phyloP scores from a whole-genome alignment of 768 basidiomycete genomes.

The Pisolithus microcarpus region DNA sequence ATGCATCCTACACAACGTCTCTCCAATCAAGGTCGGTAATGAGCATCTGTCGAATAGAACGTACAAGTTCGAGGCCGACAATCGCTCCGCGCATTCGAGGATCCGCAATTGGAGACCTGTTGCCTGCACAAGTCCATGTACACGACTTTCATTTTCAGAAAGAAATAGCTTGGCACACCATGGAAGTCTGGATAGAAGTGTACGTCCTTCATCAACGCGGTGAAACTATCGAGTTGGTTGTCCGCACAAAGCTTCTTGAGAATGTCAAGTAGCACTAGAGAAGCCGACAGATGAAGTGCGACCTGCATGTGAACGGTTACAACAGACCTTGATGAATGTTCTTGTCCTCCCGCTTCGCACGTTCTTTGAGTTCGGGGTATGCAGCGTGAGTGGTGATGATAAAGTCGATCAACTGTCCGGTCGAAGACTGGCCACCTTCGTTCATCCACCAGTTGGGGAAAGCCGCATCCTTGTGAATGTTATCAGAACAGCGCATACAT shows the following conservation, averaged over 20 bases:
- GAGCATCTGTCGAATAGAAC: conserved; percentile 7
- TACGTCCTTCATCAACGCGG: conserved; percentile 82
- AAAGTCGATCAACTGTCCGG: conserved; percentile 92
- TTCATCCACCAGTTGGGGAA: conserved; percentile 99
- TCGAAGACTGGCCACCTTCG: conserved; percentile 97
- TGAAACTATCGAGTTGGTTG: conserved; percentile 49
- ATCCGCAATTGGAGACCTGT: conserved; percentile 94
- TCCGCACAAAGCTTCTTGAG: conserved; percentile 62
- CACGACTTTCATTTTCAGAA: neutral
- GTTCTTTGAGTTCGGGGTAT: conserved; percentile 58
- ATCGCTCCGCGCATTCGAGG: conserved; percentile 92
- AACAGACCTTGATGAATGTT: conserved; percentile 51
- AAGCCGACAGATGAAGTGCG: neutral
- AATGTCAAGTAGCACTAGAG: conserved; percentile 61
- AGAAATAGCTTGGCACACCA: conserved; percentile 37
- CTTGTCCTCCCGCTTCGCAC: conserved; percentile 51
- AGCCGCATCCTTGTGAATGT: conserved; percentile 57
- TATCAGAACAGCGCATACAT: neutral
- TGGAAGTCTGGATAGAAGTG: conserved; percentile 96
- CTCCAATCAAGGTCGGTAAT: neutral
- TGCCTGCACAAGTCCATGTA: conserved; percentile 46
- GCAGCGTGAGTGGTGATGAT: conserved; percentile 90
- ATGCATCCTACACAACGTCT: conserved; percentile 44
- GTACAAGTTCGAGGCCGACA: conserved; percentile 72
- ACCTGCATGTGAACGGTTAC: neutral